These are phyloP conservation scores for Talaromyces sp. DNA, from an alignment of 2,329 filamentous ascomycete genomes.

Conservation along the genomic window DNA sequence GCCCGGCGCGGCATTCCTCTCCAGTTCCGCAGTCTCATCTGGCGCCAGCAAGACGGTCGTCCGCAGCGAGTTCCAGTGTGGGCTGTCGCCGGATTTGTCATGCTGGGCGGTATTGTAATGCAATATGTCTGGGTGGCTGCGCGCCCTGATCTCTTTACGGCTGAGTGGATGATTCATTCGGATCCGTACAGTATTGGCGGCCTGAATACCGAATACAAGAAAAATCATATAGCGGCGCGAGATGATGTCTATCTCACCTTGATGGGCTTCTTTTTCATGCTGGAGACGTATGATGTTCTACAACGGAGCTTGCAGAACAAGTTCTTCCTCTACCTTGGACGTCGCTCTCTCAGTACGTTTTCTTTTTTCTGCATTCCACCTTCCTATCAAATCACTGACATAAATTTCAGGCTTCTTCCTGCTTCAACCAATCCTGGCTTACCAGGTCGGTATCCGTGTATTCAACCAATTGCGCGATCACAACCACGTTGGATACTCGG, in stretches of 20 bases:
- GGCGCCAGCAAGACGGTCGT: conserved; percentile 4
- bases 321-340: conserved; percentile 34
- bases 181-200: conserved; percentile 34
- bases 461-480: background rate
- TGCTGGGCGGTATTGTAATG: conserved; percentile 32
- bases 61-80: conserved; percentile 20
- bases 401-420: conserved; percentile 34
- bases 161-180: conserved; percentile 37
- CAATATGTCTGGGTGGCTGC: conserved; percentile 41
- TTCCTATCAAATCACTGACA: background rate
- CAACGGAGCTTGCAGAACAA: conserved; percentile 30
- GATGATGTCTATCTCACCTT: conserved; percentile 41
- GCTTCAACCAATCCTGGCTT: conserved; percentile 36
- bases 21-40: conserved; percentile 10
- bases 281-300: conserved; percentile 34
- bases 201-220: conserved; percentile 30
- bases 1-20: conserved; percentile 18
- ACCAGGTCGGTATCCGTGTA: conserved; percentile 33
- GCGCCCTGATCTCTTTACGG: conserved; percentile 27
- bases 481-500: background rate
- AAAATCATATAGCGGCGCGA: conserved; percentile 30
- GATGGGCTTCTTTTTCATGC: conserved; percentile 34
- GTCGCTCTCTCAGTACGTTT: conserved; percentile 39
- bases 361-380: background rate
- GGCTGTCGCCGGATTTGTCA: conserved; percentile 25